These are phyloP conservation scores for Ceratobasidium sp. DNA, from an alignment of 1,284 basidiomycete genomes.

Conservation along the genomic window DNA sequence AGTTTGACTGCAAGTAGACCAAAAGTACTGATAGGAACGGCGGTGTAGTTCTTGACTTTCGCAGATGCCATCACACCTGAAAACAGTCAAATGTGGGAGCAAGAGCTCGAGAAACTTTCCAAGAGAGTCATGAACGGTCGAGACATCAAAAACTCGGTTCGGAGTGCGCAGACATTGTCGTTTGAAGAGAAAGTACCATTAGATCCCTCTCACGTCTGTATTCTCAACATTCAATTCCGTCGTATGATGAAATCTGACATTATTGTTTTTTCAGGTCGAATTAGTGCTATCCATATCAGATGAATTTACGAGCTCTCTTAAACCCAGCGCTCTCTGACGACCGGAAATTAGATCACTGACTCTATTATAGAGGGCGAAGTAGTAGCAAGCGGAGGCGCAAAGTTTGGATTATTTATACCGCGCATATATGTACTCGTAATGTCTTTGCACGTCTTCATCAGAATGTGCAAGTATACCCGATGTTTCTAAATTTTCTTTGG, in stretches of 20 bases:
- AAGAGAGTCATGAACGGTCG: neutral
- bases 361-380: neutral
- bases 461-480: too few relatives aligned
- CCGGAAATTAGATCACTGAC: neutral
- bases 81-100: neutral
- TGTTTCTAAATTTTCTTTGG: too few relatives aligned
- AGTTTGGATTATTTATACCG: neutral
- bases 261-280: neutral
- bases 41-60: neutral
- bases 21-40: too few relatives aligned
- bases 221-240: neutral
- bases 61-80: neutral
- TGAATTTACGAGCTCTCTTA: neutral
- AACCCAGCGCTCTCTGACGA: neutral
- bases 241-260: neutral
- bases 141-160: neutral
- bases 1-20: too few relatives aligned
- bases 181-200: neutral
- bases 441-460: too few relatives aligned
- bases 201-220: neutral
- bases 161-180: neutral
- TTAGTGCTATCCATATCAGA: neutral
- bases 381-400: neutral
- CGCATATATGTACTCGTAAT: neutral
- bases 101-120: neutral